A percentile compares a stretch with the other conserved stretches of the same genome.
Conservation (phyloP, 129 eudicot species). For the carrot (Daucus carota) region DNA sequence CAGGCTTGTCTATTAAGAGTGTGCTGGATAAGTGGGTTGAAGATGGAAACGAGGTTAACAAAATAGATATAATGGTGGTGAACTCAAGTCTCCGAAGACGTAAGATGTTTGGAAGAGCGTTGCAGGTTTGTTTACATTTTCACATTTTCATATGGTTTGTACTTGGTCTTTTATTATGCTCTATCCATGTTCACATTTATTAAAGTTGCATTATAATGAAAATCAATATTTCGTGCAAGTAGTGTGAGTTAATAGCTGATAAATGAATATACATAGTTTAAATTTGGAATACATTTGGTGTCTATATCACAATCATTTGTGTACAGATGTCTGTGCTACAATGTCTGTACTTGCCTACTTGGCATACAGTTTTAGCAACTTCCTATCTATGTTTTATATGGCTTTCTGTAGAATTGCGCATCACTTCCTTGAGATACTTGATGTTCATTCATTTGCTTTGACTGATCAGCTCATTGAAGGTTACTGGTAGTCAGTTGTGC, state of each 20-base stretch:
- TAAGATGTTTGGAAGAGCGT: constrained; percentile 50
- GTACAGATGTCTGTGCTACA: not conserved
- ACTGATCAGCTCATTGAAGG: not conserved
- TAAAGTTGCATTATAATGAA: not conserved
- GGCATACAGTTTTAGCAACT: not conserved
- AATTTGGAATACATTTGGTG: not conserved
- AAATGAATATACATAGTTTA: not conserved
- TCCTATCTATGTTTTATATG: not conserved
- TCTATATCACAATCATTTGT: not conserved
- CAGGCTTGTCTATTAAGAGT: constrained; percentile 17
- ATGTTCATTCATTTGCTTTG: not conserved
- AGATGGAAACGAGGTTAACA: constrained; percentile 47
- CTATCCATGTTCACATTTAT: not conserved
- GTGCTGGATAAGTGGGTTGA: constrained; percentile 55
- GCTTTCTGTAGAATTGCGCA: not conserved
- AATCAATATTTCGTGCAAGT: not conserved
- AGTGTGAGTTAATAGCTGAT: not conserved
- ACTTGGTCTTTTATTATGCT: not conserved
- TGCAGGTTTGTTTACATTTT: constrained; percentile 44
- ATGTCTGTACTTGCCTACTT: not conserved
- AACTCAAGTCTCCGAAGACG: constrained; percentile 43
- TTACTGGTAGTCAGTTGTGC: not conserved
- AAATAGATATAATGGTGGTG: constrained; percentile 24
- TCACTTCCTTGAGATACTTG: not conserved
- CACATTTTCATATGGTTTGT: not conserved